These are phyloP conservation scores for Aspergillus sojae DNA, from an alignment of 2,329 filamentous ascomycete genomes.

Conservation along the genomic window DNA sequence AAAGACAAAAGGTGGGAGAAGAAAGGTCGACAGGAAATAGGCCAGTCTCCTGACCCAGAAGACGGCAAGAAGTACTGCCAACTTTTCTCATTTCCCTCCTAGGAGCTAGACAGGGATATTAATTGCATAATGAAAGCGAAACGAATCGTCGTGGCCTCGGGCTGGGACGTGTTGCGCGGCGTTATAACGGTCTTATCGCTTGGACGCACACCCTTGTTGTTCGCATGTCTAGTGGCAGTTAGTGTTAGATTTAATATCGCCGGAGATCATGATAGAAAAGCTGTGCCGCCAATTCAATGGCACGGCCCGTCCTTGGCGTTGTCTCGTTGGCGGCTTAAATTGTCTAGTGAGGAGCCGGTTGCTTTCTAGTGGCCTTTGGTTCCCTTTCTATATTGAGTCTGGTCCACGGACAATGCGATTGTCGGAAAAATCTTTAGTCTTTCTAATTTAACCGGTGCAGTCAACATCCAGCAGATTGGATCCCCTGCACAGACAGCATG, in stretches of 20 bases:
- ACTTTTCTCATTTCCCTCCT: no score
- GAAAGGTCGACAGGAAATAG: no score
- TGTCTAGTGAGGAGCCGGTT: neutral
- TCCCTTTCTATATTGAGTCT: neutral
- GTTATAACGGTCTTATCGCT: neutral
- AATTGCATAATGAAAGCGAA: neutral
- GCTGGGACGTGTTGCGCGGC: neutral
- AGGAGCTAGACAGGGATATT: neutral
- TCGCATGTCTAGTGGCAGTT: neutral
- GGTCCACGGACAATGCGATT: neutral
- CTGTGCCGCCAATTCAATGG: neutral
- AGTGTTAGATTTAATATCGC: neutral
- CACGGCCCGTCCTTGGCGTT: neutral
- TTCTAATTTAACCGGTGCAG: neutral
- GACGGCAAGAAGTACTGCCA: no score
- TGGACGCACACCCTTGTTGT: neutral
- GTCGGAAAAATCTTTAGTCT: neutral
- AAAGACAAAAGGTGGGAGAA: no score
- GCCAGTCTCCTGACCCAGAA: no score
- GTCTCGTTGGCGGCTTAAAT: neutral
- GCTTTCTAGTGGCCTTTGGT: neutral
- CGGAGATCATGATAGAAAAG: neutral
- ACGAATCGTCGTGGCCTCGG: neutral
- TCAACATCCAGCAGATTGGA: neutral
- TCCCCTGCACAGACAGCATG: neutral